Evolutionary conservation across 1,284 basidiomycete species (phyloP), one percentile per base, ranked within the genome.

Genomic region (Ceratobasidium sp.): DNA sequence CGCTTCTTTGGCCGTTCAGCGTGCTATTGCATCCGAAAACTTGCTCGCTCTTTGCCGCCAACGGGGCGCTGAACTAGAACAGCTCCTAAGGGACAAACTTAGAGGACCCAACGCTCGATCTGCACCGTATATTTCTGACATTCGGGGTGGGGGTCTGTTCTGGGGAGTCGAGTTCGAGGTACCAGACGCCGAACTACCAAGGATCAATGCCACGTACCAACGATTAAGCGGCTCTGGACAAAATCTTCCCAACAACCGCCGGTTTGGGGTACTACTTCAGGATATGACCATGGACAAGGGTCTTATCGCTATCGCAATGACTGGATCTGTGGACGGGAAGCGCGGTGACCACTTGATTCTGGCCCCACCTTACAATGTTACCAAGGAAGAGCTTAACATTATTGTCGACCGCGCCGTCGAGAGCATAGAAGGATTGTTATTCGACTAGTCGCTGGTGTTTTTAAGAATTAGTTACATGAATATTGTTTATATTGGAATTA

Each of bases 101-200:
- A 77, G 78, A 68, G 80, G 82, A 0, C 82, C 85, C 11, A 84
- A 83, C 73, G 79, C 84, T 21, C 75, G 80, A 44, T 83, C 87
- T 23, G 83, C 83, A 39, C 87, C 87, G 1, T 89, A 83, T 75
- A 82, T 83, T 2, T 90, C 88, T 75, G 87, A 92, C 76, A 83
- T 91, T 69, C 84, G 91, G 50, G 90, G 93, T 19, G 85, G 85
- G 25, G 92, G 92, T 11, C 83, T 86, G 30, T 92, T 93, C 80
- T 92, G 88, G 86, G 89, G 81, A 13, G 79, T 94, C 69, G 92
- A 95, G 76, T 91, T 93, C 73, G 78, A 74, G 25, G 50, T 73
- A 19, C 71, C 72, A 14, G 89, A 90, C 74, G 86, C 88, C 73
- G 78, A 77, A 11, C 68, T 33, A 60, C 68, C 56, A 25, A 54